A percentile compares a stretch with the other conserved stretches of the same genome.
Conservation (phyloP, 2,329 filamentous ascomycete species). For the Scedosporium dehoogii region DNA sequence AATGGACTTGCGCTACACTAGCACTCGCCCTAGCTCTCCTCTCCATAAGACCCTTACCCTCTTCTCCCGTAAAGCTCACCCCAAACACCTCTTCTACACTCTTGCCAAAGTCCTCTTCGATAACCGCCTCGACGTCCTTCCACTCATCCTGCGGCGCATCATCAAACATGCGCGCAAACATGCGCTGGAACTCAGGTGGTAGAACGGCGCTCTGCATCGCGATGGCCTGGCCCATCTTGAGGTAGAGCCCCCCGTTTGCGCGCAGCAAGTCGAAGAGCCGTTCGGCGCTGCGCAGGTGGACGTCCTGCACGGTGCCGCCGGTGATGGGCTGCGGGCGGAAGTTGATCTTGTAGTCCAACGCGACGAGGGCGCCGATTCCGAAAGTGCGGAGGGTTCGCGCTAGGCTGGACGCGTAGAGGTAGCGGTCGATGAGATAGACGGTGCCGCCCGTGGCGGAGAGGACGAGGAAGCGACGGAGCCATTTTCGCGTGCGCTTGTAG, state of each 20-base stretch:
- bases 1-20: constrained; percentile 94
- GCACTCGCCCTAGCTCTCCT: constrained; percentile 61
- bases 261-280: constrained; percentile 72
- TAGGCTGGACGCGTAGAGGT: constrained; percentile 70
- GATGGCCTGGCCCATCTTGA: constrained; percentile 97
- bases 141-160: constrained; percentile 91
- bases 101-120: constrained; percentile 78
- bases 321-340: constrained; percentile 72
- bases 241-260: constrained; percentile 82
- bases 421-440: constrained; percentile 59
- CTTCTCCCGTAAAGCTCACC: constrained; percentile 65
- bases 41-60: constrained; percentile 57
- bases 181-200: constrained; percentile 88
- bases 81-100: constrained; percentile 87
- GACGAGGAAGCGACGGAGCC: constrained; percentile 63
- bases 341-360: constrained; percentile 93
- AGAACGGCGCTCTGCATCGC: constrained; percentile 95
- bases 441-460: constrained; percentile 48
- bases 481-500: constrained; percentile 62
- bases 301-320: constrained; percentile 61
- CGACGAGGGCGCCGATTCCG: constrained; percentile 65
- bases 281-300: constrained; percentile 78
- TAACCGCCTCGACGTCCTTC: constrained; percentile 75
- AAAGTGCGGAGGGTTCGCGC: constrained; percentile 76
- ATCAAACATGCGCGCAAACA: constrained; percentile 96